Conservation (phyloP, 2,329 filamentous ascomycete species). For the Neonectria coccinea region DNA sequence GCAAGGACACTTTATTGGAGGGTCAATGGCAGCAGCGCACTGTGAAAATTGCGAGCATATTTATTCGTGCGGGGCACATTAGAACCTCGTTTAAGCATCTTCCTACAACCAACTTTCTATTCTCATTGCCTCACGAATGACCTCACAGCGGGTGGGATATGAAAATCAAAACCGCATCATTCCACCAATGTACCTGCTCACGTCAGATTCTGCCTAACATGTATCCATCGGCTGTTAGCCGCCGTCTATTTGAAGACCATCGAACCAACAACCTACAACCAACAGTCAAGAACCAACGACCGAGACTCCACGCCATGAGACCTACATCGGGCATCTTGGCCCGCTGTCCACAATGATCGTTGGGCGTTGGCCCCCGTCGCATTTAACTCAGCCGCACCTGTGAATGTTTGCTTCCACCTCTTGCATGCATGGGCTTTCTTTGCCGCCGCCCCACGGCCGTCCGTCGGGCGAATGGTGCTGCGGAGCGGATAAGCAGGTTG, state of each 20-base stretch:
- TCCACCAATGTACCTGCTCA: neutral
- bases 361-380: neutral
- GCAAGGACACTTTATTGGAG: neutral
- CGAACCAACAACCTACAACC: neutral
- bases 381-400: neutral
- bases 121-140: neutral
- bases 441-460: neutral
- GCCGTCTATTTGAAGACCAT: neutral
- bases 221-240: neutral
- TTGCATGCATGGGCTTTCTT: conserved; percentile 6
- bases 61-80: neutral
- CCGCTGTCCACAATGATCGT: neutral
- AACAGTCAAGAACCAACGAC: neutral
- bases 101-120: neutral
- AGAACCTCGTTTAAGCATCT: neutral
- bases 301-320: neutral
- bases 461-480: neutral
- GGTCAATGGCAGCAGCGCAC: neutral
- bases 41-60: neutral
- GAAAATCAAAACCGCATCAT: neutral
- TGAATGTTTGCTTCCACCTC: conserved; percentile 4
- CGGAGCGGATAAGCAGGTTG: neutral
- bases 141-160: neutral
- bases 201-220: neutral
- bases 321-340: neutral